These are phyloP conservation scores for Blastomyces gilchristii DNA, from an alignment of 2,329 filamentous ascomycete genomes.

Conservation along the genomic window DNA sequence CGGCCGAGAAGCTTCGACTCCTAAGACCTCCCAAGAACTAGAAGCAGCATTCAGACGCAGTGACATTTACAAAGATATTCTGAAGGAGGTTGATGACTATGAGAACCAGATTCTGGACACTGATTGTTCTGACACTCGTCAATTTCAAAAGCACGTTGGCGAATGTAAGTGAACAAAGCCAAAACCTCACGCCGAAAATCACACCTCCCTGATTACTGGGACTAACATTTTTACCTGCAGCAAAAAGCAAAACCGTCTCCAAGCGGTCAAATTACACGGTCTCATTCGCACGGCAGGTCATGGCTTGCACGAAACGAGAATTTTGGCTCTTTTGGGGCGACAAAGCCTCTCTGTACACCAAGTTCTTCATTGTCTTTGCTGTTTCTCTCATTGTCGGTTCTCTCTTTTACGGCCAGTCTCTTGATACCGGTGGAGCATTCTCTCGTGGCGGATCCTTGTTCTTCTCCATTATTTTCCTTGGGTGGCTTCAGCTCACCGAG, in stretches of 20 bases:
- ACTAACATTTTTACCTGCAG: conserved; percentile 9
- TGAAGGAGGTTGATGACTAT: conserved; percentile 48
- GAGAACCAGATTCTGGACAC: conserved; percentile 42
- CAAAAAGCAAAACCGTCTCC: conserved; percentile 39
- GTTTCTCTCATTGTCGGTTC: conserved; percentile 67
- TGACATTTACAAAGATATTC: conserved; percentile 48
- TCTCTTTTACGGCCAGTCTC: conserved; percentile 60
- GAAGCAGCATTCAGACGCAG: conserved; percentile 57
- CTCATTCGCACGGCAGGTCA: conserved; percentile 8
- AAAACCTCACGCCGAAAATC: neutral
- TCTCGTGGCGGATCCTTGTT: conserved; percentile 53
- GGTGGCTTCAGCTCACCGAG: conserved; percentile 66
- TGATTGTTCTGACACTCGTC: conserved; percentile 44
- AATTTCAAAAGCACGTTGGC: conserved; percentile 44
- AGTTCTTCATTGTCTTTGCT: conserved; percentile 49
- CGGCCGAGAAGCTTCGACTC: conserved; percentile 56
- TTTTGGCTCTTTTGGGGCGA: conserved; percentile 62
- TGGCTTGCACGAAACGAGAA: conserved; percentile 40
- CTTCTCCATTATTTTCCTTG: conserved; percentile 57
- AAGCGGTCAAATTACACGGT: conserved; percentile 9
- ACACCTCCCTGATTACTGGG: neutral
- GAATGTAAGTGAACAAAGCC: conserved; percentile 33
- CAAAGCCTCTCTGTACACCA: conserved; percentile 52
- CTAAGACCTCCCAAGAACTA: conserved; percentile 59
- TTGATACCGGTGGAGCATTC: conserved; percentile 53